Base-by-base conservation (phyloP, 768 basidiomycete species). In the Kwoniella sp. region DNA sequence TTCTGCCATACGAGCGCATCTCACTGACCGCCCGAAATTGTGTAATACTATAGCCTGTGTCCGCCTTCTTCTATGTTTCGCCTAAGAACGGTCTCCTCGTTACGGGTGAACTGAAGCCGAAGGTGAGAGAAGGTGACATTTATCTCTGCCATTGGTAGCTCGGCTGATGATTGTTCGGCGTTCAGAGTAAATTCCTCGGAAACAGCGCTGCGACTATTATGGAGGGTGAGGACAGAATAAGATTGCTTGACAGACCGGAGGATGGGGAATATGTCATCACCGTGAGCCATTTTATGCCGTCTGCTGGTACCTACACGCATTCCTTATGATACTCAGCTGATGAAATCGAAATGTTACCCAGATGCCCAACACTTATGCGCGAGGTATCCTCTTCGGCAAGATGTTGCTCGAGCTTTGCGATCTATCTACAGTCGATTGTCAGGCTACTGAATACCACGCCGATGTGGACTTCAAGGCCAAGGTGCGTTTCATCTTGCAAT, bases 401-500 rank as follows among this genome's bases (percentile, higher is more conserved):
- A 95, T 99, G 93, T 89, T 97, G 26, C 83, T 95, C 56, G 96
- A 99, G 82, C 83, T 99, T 22, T 94, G 95, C 4, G 96, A 98
- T 80, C 85, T 86, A 33, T 92, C 91, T 70, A 85, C 83, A 8
- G 91, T 92, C 61, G 87, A 86, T 82, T 93, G 92, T 82, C 88
- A 90, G 73, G 87, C 86, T 72, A 86, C 86, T 48, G 87, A 86
- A 21, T 78, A 91, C 66, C 81, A 78, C 50, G 90, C 90, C 65
- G 92, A 95, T 76, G 82, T 98, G 36, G 92, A 97, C 70, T 99
- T 98, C 84, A 98, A 97, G 85, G 94, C 93, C 44, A 98, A 96
- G 86, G 92, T 90, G 54, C 53, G 82, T 69, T 6, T 9, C 27
- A 5, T 15, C 49, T 22, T n/a, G n/a, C n/a, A n/a, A n/a, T n/a